These are phyloP conservation scores for Thuidium tamariscinum DNA, from an alignment of 225 moss, liverwort and hornwort genomes.

Conservation along the genomic window DNA sequence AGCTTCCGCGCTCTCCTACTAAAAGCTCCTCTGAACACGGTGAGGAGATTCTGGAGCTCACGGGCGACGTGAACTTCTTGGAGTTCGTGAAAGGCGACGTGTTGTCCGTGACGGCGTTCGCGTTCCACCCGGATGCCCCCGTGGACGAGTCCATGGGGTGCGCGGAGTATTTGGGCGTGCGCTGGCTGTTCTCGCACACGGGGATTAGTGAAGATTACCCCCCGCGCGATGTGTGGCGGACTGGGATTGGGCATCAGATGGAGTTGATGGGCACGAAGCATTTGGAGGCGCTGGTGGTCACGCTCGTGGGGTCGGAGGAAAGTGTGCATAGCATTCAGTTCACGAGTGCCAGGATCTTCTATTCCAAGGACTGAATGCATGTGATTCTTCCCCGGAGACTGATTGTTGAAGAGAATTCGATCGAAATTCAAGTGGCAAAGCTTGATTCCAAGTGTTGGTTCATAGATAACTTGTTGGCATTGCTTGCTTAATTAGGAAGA, in stretches of 20 bases:
- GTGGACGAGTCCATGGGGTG: not conserved
- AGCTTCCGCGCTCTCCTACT: not conserved
- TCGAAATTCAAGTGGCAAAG: not conserved
- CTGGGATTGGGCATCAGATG: not conserved
- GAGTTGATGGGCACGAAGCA: not conserved
- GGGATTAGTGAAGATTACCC: not conserved
- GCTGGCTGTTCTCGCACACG: not conserved
- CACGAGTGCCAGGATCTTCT: not conserved
- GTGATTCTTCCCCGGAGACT: not conserved
- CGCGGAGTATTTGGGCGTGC: not conserved
- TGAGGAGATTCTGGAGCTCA: conserved; percentile 5
- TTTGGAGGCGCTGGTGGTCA: not conserved
- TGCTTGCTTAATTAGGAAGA: not conserved
- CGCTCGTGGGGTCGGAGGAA: not conserved
- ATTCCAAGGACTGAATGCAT: not conserved
- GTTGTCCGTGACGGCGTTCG: not conserved
- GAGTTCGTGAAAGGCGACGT: not conserved
- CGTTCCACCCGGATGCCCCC: not conserved
- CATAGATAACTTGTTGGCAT: not conserved
- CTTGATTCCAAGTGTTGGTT: not conserved
- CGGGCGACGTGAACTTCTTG: not conserved
- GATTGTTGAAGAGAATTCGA: not conserved
- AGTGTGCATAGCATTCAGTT: not conserved
- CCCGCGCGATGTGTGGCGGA: not conserved
- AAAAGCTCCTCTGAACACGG: not conserved